phyloP scores from a whole-genome alignment of 805 yeast species.

The Tetrapisispora nanseiensis region DNA sequence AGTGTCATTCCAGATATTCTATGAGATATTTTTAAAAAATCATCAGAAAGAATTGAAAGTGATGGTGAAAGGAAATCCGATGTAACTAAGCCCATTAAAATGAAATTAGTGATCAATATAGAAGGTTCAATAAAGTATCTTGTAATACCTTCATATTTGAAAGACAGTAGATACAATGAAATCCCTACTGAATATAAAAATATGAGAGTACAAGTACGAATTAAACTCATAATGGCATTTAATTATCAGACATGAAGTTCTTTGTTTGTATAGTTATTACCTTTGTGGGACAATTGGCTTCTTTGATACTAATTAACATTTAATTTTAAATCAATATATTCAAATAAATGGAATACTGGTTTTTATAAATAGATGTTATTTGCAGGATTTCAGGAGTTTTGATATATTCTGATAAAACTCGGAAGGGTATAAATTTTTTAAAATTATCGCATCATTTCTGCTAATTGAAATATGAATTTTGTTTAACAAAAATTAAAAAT shows the following conservation, averaged over 20 bases:
- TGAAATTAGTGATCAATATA: constrained; percentile 1
- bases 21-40: constrained; percentile 53
- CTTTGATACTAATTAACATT: too few species aligned
- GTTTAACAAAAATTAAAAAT: too few species aligned
- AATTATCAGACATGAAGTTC: neutral
- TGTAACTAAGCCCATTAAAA: constrained; percentile 59
- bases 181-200: neutral
- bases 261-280: too few species aligned
- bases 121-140: constrained; percentile 1
- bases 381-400: too few species aligned
- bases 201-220: neutral
- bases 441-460: too few species aligned
- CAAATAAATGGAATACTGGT: too few species aligned
- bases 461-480: too few species aligned
- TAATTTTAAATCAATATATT: too few species aligned
- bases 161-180: neutral
- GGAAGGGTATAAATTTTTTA: too few species aligned
- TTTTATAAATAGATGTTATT: too few species aligned
- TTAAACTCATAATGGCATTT: neutral
- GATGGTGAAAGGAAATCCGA: constrained; percentile 78
- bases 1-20: constrained; percentile 78
- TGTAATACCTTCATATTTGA: neutral
- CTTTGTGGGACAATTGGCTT: too few species aligned
- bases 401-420: too few species aligned
- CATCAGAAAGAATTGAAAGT: constrained; percentile 51